Base-by-base conservation (phyloP, 2,329 filamentous ascomycete species). In the Didymosphaeria variabile region DNA sequence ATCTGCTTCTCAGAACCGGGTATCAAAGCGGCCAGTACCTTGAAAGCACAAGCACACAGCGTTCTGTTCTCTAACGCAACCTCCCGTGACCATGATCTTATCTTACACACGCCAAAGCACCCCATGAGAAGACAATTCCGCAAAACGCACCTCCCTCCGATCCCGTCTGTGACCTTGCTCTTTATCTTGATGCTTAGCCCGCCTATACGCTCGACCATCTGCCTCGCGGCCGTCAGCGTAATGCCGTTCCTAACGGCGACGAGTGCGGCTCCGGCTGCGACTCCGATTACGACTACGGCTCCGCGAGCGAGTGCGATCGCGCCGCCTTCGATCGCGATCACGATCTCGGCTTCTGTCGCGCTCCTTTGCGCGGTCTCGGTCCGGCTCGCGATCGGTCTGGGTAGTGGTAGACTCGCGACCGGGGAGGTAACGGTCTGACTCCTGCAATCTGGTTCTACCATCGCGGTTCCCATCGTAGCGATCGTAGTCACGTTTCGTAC, bases 401-500 rank as follows among this genome's bases (percentile, higher is more conserved):
- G 57, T 51, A 17, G 49, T 42, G 19, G 57, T 51, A 17, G 49
- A 55, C 59, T 57, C 57, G 36, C 63, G 63, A 23, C 65, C 66
- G 32, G 73, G 73, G 13, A 73, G 67, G 46, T 77, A 78, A 26
- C 75, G 70, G 61, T 77, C 75, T 1, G 68, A 71, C 49, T 75
- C 73, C 49, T 71, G 62, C 21, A 72, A 65, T 8, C 73, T 62
- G 23, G 60, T 74, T 5, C 64, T 67, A 26, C 67, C 67, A 47
- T 57, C 61, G 34, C 65, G 62, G 17, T 70, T 68, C 8, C 66
- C 68, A 19, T 75, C 72, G 70, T 72, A 74, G 5, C 75, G 73
- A 21, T 79, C 80, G 17, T 81, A 76, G 21, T 83, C 80, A 2
- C 80, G 74, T 17, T 80, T 79, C n/a, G n/a, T n/a, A n/a, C n/a